Evolutionary conservation across 2,329 filamentous ascomycete genomes (phyloP).

Genomic region (Phialemoniopsis sp.): DNA sequence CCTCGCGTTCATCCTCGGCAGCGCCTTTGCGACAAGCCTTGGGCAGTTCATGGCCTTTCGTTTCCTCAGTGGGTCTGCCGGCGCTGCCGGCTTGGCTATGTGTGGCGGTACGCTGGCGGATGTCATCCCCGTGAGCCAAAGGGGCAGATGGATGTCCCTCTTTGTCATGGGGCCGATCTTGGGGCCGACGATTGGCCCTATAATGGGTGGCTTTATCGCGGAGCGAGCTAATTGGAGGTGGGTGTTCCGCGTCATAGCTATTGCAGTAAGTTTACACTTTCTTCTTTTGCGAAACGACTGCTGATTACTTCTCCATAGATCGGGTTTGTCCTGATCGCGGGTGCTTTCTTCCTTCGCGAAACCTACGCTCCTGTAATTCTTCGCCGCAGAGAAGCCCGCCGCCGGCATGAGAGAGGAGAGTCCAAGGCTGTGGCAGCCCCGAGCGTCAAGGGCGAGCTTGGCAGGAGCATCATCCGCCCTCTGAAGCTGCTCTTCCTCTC

Average conservation of each 20-base stretch:
- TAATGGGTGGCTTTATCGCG: slow-evolving; percentile 15
- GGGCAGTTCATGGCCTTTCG: slow-evolving; percentile 46
- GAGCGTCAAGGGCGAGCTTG: too few relatives aligned
- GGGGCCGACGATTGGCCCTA: slow-evolving; percentile 9
- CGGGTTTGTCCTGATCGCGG: neutral
- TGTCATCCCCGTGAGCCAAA: too few relatives aligned
- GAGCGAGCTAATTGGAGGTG: slow-evolving; percentile 9
- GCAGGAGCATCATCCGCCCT: slow-evolving; percentile 36
- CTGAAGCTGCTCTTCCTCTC: slow-evolving; percentile 50
- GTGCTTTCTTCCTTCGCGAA: neutral
- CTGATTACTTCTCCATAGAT: neutral
- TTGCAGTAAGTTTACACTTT: slow-evolving; percentile 1
- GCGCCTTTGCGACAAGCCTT: slow-evolving; percentile 44
- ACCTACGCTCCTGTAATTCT: neutral
- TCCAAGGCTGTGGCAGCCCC: too few relatives aligned
- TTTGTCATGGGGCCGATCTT: too few relatives aligned
- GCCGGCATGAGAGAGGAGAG: slow-evolving; percentile 33
- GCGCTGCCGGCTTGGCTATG: too few relatives aligned
- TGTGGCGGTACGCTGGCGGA: too few relatives aligned
- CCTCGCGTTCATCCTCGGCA: slow-evolving; percentile 42
- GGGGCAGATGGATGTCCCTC: too few relatives aligned
- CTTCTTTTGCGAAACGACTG: too few relatives aligned
- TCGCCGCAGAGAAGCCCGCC: slow-evolving; percentile 23
- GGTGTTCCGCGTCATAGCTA: slow-evolving; percentile 9
- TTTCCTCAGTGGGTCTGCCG: too few relatives aligned